Evolutionary conservation across 495 filamentous ascomycete genomes (phyloP).

Genomic region (Penicillium longicatenatum): DNA sequence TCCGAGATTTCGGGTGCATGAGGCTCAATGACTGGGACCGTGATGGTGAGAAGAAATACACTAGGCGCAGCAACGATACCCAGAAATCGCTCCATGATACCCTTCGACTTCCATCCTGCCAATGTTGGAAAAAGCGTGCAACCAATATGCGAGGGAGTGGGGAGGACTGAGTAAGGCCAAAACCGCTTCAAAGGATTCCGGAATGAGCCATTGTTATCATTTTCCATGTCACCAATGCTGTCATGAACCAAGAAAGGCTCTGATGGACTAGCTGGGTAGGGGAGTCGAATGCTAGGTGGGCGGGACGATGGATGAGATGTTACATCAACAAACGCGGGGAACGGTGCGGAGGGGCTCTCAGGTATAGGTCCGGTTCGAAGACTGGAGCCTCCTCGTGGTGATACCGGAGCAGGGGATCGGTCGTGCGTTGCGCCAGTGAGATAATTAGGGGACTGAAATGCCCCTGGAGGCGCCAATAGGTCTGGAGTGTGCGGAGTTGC

Average conservation of each 20-base stretch:
- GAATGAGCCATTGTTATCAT: conserved; percentile 15
- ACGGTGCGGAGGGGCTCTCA: conserved; percentile 45
- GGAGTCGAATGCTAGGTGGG: conserved; percentile 54
- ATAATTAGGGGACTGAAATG: conserved; percentile 42
- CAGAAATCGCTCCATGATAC: conserved; percentile 71
- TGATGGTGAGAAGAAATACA: conserved; percentile 87
- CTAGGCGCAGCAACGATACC: conserved; percentile 82
- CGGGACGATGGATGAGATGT: conserved; percentile 45
- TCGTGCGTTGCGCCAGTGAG: conserved; percentile 22
- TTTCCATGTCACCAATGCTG: conserved; percentile 19
- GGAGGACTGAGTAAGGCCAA: conserved; percentile 77
- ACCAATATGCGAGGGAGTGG: conserved; percentile 67
- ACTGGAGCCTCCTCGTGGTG: conserved; percentile 30
- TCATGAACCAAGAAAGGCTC: conserved; percentile 42
- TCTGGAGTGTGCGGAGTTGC: conserved; percentile 28
- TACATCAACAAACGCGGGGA: conserved; percentile 54
- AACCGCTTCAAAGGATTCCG: conserved; percentile 43
- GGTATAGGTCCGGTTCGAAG: conserved; percentile 6
- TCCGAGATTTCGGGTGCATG: conserved; percentile 50
- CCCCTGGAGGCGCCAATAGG: conserved; percentile 39
- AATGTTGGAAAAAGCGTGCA: conserved; percentile 88
- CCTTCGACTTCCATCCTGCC: conserved; percentile 74
- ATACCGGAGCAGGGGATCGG: conserved; percentile 34
- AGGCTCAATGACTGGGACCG: conserved; percentile 85
- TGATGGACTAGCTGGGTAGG: conserved; percentile 52